A percentile compares a stretch with the other conserved stretches of the same genome.
These are phyloP conservation scores for Meira miltonrushii DNA, from an alignment of 1,284 basidiomycete genomes.

Conservation along the genomic window DNA sequence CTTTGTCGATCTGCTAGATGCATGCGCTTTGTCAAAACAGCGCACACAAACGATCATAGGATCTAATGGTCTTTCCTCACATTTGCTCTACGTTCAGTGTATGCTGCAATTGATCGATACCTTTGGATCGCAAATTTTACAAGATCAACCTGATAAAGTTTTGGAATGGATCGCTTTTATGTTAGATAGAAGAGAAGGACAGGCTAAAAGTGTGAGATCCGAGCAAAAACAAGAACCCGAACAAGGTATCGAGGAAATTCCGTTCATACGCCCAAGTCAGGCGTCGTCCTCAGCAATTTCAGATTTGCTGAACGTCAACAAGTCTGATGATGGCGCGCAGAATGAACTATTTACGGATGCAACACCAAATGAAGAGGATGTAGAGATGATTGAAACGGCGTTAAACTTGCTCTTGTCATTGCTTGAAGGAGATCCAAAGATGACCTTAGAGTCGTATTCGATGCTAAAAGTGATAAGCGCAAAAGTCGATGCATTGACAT, in stretches of 20 bases:
- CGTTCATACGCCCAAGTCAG: conserved; percentile 15
- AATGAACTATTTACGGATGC: conserved; percentile 4
- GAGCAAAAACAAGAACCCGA: too few species aligned
- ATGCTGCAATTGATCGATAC: conserved; percentile 41
- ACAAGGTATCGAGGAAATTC: conserved; percentile 8
- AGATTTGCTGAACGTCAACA: background rate
- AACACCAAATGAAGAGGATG: conserved; percentile 14
- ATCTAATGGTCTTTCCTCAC: too few species aligned
- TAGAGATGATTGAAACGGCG: conserved; percentile 36
- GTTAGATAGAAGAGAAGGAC: conserved; percentile 12
- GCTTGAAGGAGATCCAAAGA: conserved; percentile 30
- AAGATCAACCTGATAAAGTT: conserved; percentile 31
- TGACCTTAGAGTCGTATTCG: conserved; percentile 26
- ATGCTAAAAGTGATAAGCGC: conserved; percentile 37
- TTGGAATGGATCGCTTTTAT: conserved; percentile 44
- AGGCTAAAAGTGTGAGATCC: too few species aligned
- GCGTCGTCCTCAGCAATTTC: background rate
- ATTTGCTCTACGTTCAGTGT: conserved; percentile 31
- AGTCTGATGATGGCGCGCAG: background rate
- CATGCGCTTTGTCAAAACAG: background rate
- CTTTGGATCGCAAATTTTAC: conserved; percentile 37
- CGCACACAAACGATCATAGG: background rate
- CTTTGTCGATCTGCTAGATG: background rate
- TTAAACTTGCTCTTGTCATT: conserved; percentile 41
- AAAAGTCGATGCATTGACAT: conserved; percentile 34